Evolutionary conservation across 352 stramenopile genomes (phyloP).

Genomic region (Thalassiosira hispida): DNA sequence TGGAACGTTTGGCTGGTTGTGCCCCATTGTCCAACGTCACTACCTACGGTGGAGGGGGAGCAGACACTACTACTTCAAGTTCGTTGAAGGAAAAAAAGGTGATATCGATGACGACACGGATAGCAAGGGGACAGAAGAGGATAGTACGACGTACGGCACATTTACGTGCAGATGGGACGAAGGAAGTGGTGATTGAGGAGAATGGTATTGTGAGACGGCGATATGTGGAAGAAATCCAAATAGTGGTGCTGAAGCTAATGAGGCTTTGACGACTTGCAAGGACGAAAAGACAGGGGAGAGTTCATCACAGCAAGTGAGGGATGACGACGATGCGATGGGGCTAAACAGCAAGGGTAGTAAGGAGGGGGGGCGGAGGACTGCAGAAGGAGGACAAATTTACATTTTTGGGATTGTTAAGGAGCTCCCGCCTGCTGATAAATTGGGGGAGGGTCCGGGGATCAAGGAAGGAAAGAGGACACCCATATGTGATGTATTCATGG

Average conservation of each 20-base stretch:
- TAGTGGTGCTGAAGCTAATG: background rate
- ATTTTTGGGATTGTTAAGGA: conserved; percentile 7
- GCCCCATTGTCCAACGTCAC: too few relatives aligned
- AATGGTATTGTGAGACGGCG: conserved; percentile 54
- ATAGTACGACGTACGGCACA: conserved; percentile 56
- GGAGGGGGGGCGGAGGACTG: background rate
- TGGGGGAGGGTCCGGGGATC: too few relatives aligned
- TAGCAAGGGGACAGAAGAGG: conserved; percentile 56
- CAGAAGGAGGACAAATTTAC: conserved; percentile 8
- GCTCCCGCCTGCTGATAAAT: background rate
- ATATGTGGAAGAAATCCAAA: conserved; percentile 22
- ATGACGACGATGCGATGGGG: background rate
- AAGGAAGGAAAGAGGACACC: too few relatives aligned
- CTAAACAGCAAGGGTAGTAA: background rate
- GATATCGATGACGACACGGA: conserved; percentile 52
- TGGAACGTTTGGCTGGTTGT: too few relatives aligned
- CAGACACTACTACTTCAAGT: too few relatives aligned
- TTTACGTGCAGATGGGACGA: conserved; percentile 62
- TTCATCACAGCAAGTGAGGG: background rate
- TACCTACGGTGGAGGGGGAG: too few relatives aligned
- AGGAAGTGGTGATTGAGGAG: conserved; percentile 66
- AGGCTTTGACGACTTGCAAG: background rate
- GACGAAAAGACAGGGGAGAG: too few relatives aligned
- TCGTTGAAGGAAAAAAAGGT: conserved; percentile 34
- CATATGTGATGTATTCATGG: too few relatives aligned